phyloP scores from a whole-genome alignment of 2,329 filamentous ascomycete species.

The Exophiala phaeomuriformis region DNA sequence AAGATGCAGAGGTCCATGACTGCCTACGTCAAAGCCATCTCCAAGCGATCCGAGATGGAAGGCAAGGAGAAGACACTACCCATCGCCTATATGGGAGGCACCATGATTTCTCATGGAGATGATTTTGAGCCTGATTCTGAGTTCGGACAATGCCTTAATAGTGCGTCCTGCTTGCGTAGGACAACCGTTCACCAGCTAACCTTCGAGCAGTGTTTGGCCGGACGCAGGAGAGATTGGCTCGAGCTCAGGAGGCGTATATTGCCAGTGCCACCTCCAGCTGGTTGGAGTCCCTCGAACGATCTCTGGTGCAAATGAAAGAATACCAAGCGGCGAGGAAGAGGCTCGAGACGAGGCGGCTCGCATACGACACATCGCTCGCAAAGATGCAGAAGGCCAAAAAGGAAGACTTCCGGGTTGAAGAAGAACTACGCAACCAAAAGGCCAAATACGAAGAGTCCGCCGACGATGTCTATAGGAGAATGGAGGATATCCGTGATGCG shows the following conservation, averaged over 20 bases:
- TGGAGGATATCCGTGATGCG: conserved; percentile 93
- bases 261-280: conserved; percentile 70
- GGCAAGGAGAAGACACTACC: conserved; percentile 84
- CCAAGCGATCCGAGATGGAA: conserved; percentile 73
- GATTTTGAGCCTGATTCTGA: conserved; percentile 88
- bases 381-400: conserved; percentile 92
- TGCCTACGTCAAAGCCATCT: conserved; percentile 78
- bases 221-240: conserved; percentile 78
- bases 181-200: not conserved
- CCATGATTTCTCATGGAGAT: conserved; percentile 82
- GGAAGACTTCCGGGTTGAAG: conserved; percentile 87
- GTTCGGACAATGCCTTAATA: conserved; percentile 76
- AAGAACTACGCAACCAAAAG: conserved; percentile 83
- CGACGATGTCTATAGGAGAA: conserved; percentile 82
- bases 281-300: conserved; percentile 87
- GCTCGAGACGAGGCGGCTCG: conserved; percentile 79
- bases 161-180: conserved; percentile 39
- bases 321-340: conserved; percentile 92
- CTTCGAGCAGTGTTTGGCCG: conserved; percentile 59
- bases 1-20: conserved; percentile 80
- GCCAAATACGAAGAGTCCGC: conserved; percentile 94
- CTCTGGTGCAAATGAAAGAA: conserved; percentile 91
- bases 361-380: conserved; percentile 79
- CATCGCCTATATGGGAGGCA: conserved; percentile 68
- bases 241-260: conserved; percentile 77